Percentiles rank a stretch among this genome's conserved stretches.
These are phyloP conservation scores for Sclerotinia glacialis DNA, from an alignment of 2,329 filamentous ascomycete genomes.

Conservation along the genomic window DNA sequence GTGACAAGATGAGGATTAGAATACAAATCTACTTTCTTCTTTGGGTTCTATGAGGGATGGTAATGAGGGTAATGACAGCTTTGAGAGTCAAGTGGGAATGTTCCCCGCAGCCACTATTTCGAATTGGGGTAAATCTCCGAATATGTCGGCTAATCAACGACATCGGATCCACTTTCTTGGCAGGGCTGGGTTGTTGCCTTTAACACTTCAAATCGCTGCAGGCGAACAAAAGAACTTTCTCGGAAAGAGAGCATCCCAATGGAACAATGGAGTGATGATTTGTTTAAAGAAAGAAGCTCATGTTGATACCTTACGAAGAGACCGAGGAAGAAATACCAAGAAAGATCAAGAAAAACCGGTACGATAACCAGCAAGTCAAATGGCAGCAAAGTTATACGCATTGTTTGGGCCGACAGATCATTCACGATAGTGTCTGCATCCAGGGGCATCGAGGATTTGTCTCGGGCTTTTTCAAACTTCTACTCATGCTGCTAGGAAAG, in stretches of 20 bases:
- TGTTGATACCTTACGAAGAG: not conserved
- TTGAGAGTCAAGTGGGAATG: not conserved
- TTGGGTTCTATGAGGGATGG: not conserved
- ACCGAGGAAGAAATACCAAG: no score
- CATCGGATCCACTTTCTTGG: not conserved
- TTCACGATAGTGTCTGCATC: not conserved
- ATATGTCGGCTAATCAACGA: not conserved
- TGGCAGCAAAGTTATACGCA: not conserved
- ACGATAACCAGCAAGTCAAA: not conserved
- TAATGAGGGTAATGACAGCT: not conserved
- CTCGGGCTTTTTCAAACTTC: not conserved
- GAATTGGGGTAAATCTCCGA: not conserved
- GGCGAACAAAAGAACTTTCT: not conserved
- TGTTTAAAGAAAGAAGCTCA: no score
- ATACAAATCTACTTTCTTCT: conserved; percentile 1
- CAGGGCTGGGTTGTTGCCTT: not conserved
- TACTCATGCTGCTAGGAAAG: no score
- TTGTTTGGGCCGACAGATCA: not conserved
- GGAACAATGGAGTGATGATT: not conserved
- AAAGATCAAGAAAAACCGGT: no score
- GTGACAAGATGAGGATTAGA: not conserved
- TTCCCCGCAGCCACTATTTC: not conserved
- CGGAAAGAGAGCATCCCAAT: not conserved
- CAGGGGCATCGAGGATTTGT: not conserved
- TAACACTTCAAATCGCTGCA: not conserved